phyloP scores from a whole-genome alignment of 2,329 filamentous ascomycete species.

The Tricladium varicosporioides region DNA sequence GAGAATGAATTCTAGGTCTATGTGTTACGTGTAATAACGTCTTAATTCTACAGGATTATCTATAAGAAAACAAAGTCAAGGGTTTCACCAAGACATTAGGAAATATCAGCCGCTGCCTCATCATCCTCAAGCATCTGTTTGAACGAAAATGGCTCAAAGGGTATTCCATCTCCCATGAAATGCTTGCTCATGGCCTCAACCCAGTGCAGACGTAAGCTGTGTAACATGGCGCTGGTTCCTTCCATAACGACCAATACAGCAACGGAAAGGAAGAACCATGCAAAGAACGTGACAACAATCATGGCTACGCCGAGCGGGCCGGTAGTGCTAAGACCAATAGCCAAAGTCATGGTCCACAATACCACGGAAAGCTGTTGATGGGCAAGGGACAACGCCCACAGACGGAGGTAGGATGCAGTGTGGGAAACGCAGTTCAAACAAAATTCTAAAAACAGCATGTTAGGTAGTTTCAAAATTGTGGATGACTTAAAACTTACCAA shows the following conservation, averaged over 20 bases:
- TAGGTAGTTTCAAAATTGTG: conserved; percentile 1
- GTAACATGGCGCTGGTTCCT: conserved; percentile 92
- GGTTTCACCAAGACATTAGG: conserved; percentile 16
- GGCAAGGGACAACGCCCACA: conserved; percentile 95
- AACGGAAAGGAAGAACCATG: conserved; percentile 86
- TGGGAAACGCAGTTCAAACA: conserved; percentile 99
- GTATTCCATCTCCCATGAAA: conserved; percentile 84
- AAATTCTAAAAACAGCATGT: conserved; percentile 66
- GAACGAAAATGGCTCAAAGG: conserved; percentile 90
- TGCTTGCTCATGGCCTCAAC: conserved; percentile 98
- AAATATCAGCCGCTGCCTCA: conserved; percentile 55
- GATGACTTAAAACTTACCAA: conserved; percentile 62
- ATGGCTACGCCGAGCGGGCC: conserved; percentile 72
- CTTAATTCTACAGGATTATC: conserved; percentile 27
- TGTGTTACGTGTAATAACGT: conserved; percentile 3
- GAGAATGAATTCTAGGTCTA: too few relatives aligned
- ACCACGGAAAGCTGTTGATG: conserved; percentile 97
- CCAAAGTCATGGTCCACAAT: conserved; percentile 94
- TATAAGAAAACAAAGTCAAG: conserved; percentile 4
- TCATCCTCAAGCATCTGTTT: conserved; percentile 82
- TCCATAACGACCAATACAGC: conserved; percentile 90
- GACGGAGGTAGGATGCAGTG: conserved; percentile 95
- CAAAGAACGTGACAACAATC: conserved; percentile 77
- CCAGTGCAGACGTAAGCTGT: conserved; percentile 89
- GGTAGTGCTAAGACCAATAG: conserved; percentile 65